Evolutionary conservation across 176 grass and related monocot species (phyloP), one percentile per base, ranked within the genome.

Genomic region (Stipa capillata): DNA sequence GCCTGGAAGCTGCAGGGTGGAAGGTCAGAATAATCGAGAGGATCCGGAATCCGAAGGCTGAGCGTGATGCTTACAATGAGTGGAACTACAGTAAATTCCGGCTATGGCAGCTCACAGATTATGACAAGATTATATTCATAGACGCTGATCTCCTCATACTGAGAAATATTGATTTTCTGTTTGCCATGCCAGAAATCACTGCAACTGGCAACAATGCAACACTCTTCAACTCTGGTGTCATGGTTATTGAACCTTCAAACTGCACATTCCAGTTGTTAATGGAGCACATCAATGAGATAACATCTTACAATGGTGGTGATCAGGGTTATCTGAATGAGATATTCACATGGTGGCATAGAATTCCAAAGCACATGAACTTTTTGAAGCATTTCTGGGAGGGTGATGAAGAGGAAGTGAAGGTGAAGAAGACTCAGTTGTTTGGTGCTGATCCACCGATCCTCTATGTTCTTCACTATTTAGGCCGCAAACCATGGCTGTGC

Each of bases 41-140:
- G 49, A 98, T 98, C 43, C 87, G 95, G 59, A 98, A 98, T 71
- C 95, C 95, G 0, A 98, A 94, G 69, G 95, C 95, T 1, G 89
- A 98, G 75, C 87, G 80, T 0, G 78, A 98, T 76, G 87, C 95
- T 42, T 98, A 98, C 74, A 98, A 98, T 33, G 95, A 98, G 74
- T 98, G 90, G 85, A 98, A 98, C 83, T 98, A 98, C 83, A 98
- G 95, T 85, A 98, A 98, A 28, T 98, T 98, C 67, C 80, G 95
- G 54, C 78, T 98, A 2, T 98, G 95, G 95, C 95, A 98, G 84
- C 92, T 98, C 8, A 92, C 95, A 2, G 95, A 98, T 39, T 98
- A 98, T 61, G 95, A 98, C 87, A 98, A 98, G 89, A 87, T 98
- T 31, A 92, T 98, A 50, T 98, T 98, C 79, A 94, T 98, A 14